Base-by-base conservation (phyloP, 1,284 basidiomycete species). In the Prillingera fragicola region DNA sequence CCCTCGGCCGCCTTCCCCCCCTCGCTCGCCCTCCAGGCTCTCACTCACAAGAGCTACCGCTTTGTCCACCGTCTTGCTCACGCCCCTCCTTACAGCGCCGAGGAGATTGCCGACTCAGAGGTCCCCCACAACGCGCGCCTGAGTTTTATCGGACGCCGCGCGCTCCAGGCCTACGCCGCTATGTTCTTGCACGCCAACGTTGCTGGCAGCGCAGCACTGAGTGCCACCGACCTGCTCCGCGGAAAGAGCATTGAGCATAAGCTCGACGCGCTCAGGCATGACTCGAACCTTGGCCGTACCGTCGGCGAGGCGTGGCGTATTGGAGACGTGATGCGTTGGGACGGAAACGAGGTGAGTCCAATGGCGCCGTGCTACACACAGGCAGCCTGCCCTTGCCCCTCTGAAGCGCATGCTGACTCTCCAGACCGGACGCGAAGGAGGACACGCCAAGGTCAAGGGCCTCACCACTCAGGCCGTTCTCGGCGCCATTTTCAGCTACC, bases 1-100 rank as follows among this genome's bases (percentile, higher is more conserved):
- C 38, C 60, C 9, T 22, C 52, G 5, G 57, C 54, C 8, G 50
- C 56, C 38, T 64, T 72, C 55, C 56, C 68, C n/a, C 62, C 62
- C 2, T 38, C 49, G 22, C 60, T 70, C 26, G 63, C 69, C 8
- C 59, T 72, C 21, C 68, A 70, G 45, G 64, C 67, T 41, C 54
- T 71, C 33, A 71, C 69, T 7, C 70, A 72, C 52, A 71, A 71
- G 62, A 65, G 62, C 31, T 72, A 63, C 48, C 60, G 63, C 19
- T 63, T 59, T 43, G 58, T 57, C 14, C 65, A 69, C 37, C 51
- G 58, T 19, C 45, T 66, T 27, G 33, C 46, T 14, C 47, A 52
- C 43, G 35, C 48, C 17, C 50, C 45, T 34, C 46, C 46, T 3
- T 45, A 47, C 40, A 45, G 33, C 23, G 40, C 41, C 24, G 43